Base-by-base conservation (phyloP, 129 eudicot genomes). In the Chrysanthemum makinoi region DNA sequence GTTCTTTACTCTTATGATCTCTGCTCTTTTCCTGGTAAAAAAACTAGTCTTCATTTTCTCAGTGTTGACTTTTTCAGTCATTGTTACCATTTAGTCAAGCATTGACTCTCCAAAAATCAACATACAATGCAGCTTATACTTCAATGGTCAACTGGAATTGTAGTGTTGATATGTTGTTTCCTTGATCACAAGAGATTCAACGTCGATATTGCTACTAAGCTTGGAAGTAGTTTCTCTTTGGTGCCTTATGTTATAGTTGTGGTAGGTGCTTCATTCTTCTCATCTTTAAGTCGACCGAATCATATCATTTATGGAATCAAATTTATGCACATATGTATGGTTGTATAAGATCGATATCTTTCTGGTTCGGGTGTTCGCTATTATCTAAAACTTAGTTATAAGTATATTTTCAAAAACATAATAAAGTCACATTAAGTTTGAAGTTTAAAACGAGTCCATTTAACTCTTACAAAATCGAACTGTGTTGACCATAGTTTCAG, bases 91-190 rank as follows among this genome's bases (percentile, higher is more conserved):
- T 63, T 53, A 49, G 69, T 52, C 63, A 80, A 77, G 26, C 71
- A 74, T 73, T 85, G 86, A 83, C 75, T 55, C 79, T 68, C 65
- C 81, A 62, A 79, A 39, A 39, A 39, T 39, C 46, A 39, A 39
- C 46, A 39, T 39, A 39, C 46, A 39, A 77, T 88, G 89, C 88
- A 95, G 99, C 96, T 95, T 69, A 83, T 95, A 80, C 96, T 95
- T 86, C 97, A 95, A 57, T 95, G 99, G 99, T 90, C 97, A 58
- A 90, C 99, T 51, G 99, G 99, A 65, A 95, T 95, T 64, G 87
- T 95, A 56, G 99, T 95, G 18, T 80, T 95, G 72, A 77, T 95
- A 70, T 81, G 88, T 81, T 90, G 97, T 78, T 87, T 95, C 64
- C 89, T 95, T 64, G 96, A 95, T 81, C 86, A 73, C 69, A 86